Percentiles rank a stretch among this genome's conserved stretches.
These are phyloP conservation scores for Globisporangium radiosum DNA, from an alignment of 352 stramenopile genomes.

Conservation along the genomic window DNA sequence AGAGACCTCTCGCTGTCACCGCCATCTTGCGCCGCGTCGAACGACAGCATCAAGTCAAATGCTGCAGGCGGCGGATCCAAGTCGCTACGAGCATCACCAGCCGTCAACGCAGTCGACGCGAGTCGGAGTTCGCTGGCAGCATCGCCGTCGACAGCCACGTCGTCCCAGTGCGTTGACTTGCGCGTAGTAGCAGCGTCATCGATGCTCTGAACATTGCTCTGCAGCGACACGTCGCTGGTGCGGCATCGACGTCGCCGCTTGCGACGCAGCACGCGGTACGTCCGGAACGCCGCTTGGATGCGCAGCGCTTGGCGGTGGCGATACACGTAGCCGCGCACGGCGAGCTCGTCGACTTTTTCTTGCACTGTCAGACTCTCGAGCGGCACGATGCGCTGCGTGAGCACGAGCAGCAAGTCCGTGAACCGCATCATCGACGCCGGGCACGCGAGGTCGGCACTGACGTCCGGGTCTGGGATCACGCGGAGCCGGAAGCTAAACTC, in stretches of 20 bases:
- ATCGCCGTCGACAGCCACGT: background rate
- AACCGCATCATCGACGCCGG: conserved; percentile 70
- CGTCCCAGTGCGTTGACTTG: background rate
- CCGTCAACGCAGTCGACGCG: background rate
- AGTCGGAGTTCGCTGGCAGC: background rate
- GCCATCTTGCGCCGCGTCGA: background rate
- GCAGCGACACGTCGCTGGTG: background rate
- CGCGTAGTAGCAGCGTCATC: background rate
- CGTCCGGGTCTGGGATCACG: conserved; percentile 49
- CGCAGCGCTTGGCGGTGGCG: conserved; percentile 50
- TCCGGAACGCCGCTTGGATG: conserved; percentile 60
- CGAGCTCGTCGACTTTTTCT: conserved; percentile 80
- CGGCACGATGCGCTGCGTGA: conserved; percentile 60
- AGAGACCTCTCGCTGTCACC: background rate
- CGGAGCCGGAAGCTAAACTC: conserved; percentile 62
- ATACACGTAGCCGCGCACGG: conserved; percentile 60
- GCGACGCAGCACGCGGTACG: conserved; percentile 40
- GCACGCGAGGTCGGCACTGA: conserved; percentile 32
- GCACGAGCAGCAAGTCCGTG: conserved; percentile 60
- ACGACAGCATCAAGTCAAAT: conserved; percentile 1
- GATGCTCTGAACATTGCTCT: background rate
- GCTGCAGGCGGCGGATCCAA: background rate
- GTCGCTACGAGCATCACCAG: background rate
- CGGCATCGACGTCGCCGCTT: background rate
- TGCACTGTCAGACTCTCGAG: conserved; percentile 67